Evolutionary conservation across 2,329 filamentous ascomycete genomes (phyloP), one percentile per base, ranked within the genome.

Genomic region (Sporothrix curviconia): DNA sequence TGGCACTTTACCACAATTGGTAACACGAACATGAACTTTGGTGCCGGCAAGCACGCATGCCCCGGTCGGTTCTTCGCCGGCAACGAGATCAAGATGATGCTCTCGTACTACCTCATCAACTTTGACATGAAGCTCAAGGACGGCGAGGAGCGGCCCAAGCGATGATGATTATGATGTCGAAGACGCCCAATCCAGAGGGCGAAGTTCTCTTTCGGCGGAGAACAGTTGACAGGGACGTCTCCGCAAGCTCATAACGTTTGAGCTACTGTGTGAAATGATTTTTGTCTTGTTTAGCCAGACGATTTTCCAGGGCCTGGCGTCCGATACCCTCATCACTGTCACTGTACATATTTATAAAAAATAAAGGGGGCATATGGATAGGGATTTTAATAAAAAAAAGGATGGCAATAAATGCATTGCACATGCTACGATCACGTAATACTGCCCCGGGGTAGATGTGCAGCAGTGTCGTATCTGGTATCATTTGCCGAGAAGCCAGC

Each of bases 1-100:
- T 71, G 69, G 67, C 75, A 77, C 55, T 77, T 76, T 58, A 74
- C 74, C 3, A 71, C 73, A 40, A 67, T 76, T 47, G 64, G 60
- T 44, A 71, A 76, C 53, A 71, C 68, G 28, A 74, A 76, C 59
- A 69, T 76, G 63, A 74, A 76, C 61, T 78, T 78, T 59, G 76
- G 76, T 3, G 72, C 74, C 4, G 76, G 76, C 37, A 73, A 72
- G 60, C 74, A 77, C 60, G 74, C 76, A 3, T 78, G 76, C 49
- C 76, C 76, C 0, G 76, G 76, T 2, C 69, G 76, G 11, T 78
- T 78, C 67, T 77, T 78, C 61, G 76, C 75, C 14, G 66, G 69
- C 25, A 74, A 75, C 61, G 72, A 73, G 64, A 72, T 78, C 61
- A 77, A 78, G 67, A 67, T 76, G 61, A 65, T 75, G 46, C 60